These are phyloP conservation scores for Chamaecyparis obtusa DNA, from an alignment of 75 land plant genomes.

Conservation along the genomic window DNA sequence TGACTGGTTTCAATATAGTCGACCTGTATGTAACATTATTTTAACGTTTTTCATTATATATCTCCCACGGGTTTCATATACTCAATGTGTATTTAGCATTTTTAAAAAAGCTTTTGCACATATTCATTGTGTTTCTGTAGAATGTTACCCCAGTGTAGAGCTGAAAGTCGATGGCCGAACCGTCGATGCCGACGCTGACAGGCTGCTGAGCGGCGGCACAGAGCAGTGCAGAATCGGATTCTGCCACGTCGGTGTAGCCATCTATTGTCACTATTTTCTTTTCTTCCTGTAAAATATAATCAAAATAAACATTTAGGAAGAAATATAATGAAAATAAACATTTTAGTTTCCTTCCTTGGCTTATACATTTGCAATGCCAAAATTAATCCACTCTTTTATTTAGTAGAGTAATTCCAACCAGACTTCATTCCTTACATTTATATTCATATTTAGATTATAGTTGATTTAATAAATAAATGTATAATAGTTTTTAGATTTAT, in stretches of 20 bases:
- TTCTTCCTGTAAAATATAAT: conserved; percentile 26
- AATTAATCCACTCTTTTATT: background rate
- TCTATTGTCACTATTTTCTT: conserved; percentile 51
- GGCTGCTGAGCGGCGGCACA: conserved; percentile 52
- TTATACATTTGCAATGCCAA: background rate
- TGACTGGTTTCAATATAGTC: background rate
- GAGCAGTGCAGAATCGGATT: conserved; percentile 34
- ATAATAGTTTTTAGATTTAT: too few species aligned
- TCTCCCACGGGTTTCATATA: background rate
- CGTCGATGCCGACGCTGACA: conserved; percentile 59
- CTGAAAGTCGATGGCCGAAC: conserved; percentile 47
- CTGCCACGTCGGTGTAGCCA: conserved; percentile 49
- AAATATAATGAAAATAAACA: too few species aligned
- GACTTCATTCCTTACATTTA: too few species aligned
- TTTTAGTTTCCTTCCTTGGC: too few species aligned
- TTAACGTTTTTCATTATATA: background rate
- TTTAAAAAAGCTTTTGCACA: background rate
- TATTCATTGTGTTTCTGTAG: background rate
- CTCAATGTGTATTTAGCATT: background rate
- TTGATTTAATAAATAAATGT: too few species aligned
- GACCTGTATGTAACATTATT: background rate
- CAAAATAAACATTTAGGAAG: too few species aligned
- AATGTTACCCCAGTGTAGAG: conserved; percentile 42
- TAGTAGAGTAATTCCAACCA: too few species aligned
- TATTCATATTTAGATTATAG: too few species aligned